Conservation (phyloP, 345 rosid species). For the Murraya paniculata region DNA sequence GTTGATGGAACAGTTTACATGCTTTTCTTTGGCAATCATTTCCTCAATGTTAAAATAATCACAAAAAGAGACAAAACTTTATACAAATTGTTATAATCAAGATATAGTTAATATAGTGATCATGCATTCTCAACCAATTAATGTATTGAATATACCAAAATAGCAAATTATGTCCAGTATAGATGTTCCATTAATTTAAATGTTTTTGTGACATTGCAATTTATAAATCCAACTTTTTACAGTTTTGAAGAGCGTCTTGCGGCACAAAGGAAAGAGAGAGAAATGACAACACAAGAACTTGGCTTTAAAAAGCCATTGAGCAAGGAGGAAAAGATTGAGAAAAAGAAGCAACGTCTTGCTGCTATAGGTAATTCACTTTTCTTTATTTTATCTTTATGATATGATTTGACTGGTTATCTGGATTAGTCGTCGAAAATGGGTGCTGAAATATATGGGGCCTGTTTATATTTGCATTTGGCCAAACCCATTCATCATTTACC, state of each 20-base stretch:
- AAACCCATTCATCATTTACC: not conserved
- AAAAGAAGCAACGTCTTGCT: slow-evolving; percentile 95
- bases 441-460: not conserved
- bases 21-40: not conserved
- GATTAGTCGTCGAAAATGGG: not conserved
- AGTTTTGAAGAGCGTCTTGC: slow-evolving; percentile 97
- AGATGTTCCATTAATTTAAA: not conserved
- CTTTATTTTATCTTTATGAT: not conserved
- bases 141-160: not conserved
- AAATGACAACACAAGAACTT: slow-evolving; percentile 65
- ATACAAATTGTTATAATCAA: not conserved
- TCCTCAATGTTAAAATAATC: not conserved
- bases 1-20: not conserved
- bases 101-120: too few species aligned
- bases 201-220: slow-evolving; percentile 3
- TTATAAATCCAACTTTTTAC: slow-evolving; percentile 16
- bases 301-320: slow-evolving; percentile 87
- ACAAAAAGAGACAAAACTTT: not conserved
- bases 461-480: not conserved
- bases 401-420: not conserved
- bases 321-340: slow-evolving; percentile 86
- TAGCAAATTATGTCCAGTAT: not conserved
- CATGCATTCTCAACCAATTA: not conserved
- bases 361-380: slow-evolving; percentile 66
- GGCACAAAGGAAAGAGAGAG: slow-evolving; percentile 89